A percentile compares a stretch with the other conserved stretches of the same genome.
These are phyloP conservation scores for Canna indica DNA, from an alignment of 176 grass and related monocot species.

Conservation along the genomic window DNA sequence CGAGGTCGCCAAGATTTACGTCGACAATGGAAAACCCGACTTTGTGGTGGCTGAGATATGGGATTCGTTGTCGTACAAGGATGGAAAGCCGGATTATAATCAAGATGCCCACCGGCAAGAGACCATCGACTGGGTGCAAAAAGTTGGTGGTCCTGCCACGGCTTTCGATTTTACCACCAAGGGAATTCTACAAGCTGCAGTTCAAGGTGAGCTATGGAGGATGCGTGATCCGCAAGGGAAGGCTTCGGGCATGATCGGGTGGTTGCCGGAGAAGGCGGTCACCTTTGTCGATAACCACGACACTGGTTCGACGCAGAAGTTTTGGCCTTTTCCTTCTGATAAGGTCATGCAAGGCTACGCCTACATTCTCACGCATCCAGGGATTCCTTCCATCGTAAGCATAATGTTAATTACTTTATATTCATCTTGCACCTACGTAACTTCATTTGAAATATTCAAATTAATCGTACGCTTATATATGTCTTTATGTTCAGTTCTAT, in stretches of 20 bases:
- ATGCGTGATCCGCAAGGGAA: not conserved
- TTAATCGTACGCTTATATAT: too few species aligned
- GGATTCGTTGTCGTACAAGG: not conserved
- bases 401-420: not conserved
- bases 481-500: too few species aligned
- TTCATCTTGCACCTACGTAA: too few species aligned
- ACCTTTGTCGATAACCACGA: conserved; percentile 4
- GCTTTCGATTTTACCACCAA: not conserved
- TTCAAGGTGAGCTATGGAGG: not conserved
- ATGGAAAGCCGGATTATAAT: not conserved
- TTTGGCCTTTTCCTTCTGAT: conserved; percentile 3
- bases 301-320: not conserved
- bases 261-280: not conserved
- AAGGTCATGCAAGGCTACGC: conserved; percentile 2
- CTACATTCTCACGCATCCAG: not conserved
- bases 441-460: too few species aligned
- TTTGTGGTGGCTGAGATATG: not conserved
- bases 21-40: not conserved
- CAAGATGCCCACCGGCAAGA: not conserved
- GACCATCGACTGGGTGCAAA: not conserved
- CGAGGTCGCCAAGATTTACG: not conserved
- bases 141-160: not conserved
- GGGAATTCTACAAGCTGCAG: not conserved
- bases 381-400: not conserved
- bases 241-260: not conserved